These are phyloP conservation scores for Proteromonas lacertae DNA, from an alignment of 352 stramenopile genomes.

Conservation along the genomic window DNA sequence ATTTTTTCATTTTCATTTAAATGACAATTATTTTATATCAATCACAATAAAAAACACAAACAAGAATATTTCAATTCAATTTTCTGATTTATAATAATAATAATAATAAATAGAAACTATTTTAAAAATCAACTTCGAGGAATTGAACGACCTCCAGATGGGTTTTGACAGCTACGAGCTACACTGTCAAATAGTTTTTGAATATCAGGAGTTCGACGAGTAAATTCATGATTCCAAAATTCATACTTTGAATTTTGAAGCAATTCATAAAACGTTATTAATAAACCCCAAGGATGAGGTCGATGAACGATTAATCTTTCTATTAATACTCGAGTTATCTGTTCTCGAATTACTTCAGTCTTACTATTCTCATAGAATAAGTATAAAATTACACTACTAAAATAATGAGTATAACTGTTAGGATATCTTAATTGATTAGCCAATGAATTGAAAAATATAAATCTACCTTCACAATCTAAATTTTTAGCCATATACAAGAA, in stretches of 20 bases:
- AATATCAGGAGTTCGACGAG: conserved; percentile 86
- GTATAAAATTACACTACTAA: conserved; percentile 88
- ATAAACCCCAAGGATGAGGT: conserved; percentile 80
- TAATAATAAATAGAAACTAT: too few species aligned
- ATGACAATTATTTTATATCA: too few species aligned
- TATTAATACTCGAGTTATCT: conserved; percentile 84
- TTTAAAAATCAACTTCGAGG: too few species aligned
- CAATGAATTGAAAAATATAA: conserved; percentile 89
- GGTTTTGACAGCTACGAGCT: conserved; percentile 52
- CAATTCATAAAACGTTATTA: conserved; percentile 97
- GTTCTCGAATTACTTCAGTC: conserved; percentile 80
- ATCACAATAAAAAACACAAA: too few species aligned
- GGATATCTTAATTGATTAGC: conserved; percentile 93
- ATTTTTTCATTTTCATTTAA: too few species aligned
- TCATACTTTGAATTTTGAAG: conserved; percentile 97
- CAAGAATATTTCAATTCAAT: too few species aligned
- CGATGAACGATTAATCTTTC: conserved; percentile 93
- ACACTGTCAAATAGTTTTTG: conserved; percentile 95
- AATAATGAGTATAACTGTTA: conserved; percentile 97
- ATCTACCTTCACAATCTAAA: conserved; percentile 68
- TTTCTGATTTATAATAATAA: too few species aligned
- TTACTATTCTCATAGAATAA: conserved; percentile 85
- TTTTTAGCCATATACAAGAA: conserved; percentile 76
- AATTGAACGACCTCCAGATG: too few species aligned
- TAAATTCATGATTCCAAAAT: conserved; percentile 94